Evolutionary conservation across 768 basidiomycete species (phyloP), one percentile per base, ranked within the genome.

Genomic region (Pleurotus tuber-regium): DNA sequence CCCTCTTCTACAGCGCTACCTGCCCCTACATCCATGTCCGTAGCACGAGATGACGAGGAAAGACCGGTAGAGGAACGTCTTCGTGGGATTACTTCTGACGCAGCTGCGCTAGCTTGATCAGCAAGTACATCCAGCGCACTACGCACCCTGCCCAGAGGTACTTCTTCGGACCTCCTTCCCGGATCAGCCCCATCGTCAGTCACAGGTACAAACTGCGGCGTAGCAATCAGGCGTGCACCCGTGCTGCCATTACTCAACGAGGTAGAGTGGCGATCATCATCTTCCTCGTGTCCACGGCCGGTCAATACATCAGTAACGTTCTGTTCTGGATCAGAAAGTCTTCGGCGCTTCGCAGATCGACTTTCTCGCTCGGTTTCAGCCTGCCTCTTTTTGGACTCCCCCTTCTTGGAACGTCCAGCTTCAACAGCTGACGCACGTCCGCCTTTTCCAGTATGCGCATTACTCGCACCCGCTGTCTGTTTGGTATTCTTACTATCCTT

Each of bases 81-180:
- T 23, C 31, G 12, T 16, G 46, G 10, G 10, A 35, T 30, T 2
- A 26, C 19, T n/a, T 48, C 46, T 4, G 46, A 48, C 14, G 46
- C 46, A 11, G 25, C 78, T 12, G 68, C 79, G 6, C 83, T 83
- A 2, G 87, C 85, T 61, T 88, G 85, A 57, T 87, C 86, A 1
- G 87, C 87, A 28, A 89, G 68, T 6, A 89, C 85, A 58, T 89
- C 86, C 59, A 89, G 67, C 5, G 83, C 87, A 54, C 80, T 79
- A 54, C 66, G 69, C 40, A 75, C 65, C 42, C 72, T 63, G n/a
- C 60, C 63, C 33, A 62, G 18, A 35, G 49, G 39, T n/a, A n/a
- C n/a, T n/a, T n/a, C n/a, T n/a, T n/a, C n/a, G n/a, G n/a, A n/a
- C n/a, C n/a, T n/a, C 29, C 49, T 14, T 36, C 29, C 41, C 29